Conservation (phyloP, 495 filamentous ascomycete genomes). For the Penicillium egyptiacum region DNA sequence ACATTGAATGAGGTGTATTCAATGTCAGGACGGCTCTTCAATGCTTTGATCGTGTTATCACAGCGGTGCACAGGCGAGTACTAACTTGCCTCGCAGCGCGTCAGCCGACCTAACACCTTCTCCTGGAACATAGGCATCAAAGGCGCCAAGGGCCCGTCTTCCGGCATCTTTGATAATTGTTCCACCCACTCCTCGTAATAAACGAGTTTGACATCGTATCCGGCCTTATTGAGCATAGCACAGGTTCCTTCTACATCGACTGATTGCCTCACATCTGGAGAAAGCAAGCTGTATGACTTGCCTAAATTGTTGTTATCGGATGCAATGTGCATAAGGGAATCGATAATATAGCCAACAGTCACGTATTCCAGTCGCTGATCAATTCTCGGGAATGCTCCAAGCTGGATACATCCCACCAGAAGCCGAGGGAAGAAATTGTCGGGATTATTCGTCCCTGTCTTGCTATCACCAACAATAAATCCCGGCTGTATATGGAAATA, state of each 20-base stretch:
- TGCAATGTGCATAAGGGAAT: slow-evolving; percentile 20
- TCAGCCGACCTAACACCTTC: not conserved
- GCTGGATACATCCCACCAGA: slow-evolving; percentile 20
- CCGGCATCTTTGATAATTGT: not conserved
- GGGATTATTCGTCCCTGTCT: slow-evolving; percentile 21
- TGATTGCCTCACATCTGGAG: not conserved
- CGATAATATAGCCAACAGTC: slow-evolving; percentile 23
- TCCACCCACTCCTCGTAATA: not conserved
- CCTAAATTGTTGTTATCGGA: slow-evolving; percentile 13
- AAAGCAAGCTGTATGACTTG: slow-evolving; percentile 13
- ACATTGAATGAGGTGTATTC: not conserved
- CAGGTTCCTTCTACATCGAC: not conserved
- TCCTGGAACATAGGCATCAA: slow-evolving; percentile 1
- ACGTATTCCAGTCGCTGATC: slow-evolving; percentile 17
- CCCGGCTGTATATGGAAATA: slow-evolving; percentile 27
- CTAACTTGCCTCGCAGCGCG: not conserved
- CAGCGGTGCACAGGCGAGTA: not conserved
- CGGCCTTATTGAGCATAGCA: not conserved
- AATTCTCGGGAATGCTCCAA: slow-evolving; percentile 18
- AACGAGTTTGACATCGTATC: not conserved
- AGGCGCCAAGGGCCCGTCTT: not conserved
- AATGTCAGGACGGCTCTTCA: not conserved
- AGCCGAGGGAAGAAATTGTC: slow-evolving; percentile 29
- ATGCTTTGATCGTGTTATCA: not conserved
- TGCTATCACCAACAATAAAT: slow-evolving; percentile 23